Base-by-base conservation (phyloP, 768 basidiomycete species). In the Auricularia cornea region DNA sequence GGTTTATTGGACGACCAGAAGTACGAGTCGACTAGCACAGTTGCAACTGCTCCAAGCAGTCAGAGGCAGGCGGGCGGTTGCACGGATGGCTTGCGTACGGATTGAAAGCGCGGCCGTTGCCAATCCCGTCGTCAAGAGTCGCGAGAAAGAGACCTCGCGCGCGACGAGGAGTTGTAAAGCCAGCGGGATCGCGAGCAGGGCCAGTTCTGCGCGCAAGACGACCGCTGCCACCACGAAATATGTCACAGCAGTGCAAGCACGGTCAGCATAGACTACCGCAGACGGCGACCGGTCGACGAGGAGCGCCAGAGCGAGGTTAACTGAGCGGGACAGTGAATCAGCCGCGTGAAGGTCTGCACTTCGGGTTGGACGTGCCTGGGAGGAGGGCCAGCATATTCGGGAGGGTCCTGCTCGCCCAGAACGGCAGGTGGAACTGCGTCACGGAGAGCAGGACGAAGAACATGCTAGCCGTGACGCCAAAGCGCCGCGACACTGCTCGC, bases 351-450 rank as follows among this genome's bases (percentile, higher is more conserved):
- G n/a, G 51, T 23, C 14, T 30, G 18, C 54, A 63, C 31, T 31
- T 30, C 60, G 44, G 30, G 38, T 23, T 16, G 56, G n/a, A 66
- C 75, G 28, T 66, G 95, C 94, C 90, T 54, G 87, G 84, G 2
- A 89, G 77, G 20, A 94, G 75, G 3, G 94, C 94, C 65, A 94
- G 86, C 87, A 94, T 96, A 72, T 98, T 99, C 1, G 97, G 96
- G 6, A 98, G 74, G 0, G 96, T 97, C 61, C 97, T 77, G 2
- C 94, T 87, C 80, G 94, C 91, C 88, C 93, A 98, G 72, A 92
- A 99, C 6, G 87, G 87, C 4, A 95, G 71, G 71, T 98, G 97
- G 70, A 97, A 98, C 70, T 96, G 94, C 0, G 88, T 84, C 66
- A 84, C 80, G 3, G 85, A 85, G n/a, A 97, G 71, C 0, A 94